Conservation (phyloP, 2,329 filamentous ascomycete species). For the Ceratocystis albifundus region DNA sequence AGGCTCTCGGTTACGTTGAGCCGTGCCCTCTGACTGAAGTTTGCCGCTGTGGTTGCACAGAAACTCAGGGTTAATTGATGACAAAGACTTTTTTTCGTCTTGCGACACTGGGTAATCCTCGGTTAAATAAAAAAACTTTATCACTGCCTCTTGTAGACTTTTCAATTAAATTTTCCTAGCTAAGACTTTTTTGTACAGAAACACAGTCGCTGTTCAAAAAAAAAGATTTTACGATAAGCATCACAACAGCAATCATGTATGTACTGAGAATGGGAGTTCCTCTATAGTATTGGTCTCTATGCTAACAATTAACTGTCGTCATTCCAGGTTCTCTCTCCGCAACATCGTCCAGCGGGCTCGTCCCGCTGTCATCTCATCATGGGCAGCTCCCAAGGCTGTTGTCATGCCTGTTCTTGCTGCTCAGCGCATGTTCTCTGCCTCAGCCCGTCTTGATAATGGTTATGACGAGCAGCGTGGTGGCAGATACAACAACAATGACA, state of each 20-base stretch:
- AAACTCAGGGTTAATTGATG: background rate
- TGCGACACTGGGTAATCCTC: slow-evolving; percentile 7
- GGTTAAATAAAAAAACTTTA: slow-evolving; percentile 7
- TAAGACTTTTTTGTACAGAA: background rate
- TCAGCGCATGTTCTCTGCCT: slow-evolving; percentile 17
- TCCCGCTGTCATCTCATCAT: slow-evolving; percentile 14
- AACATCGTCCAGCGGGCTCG: slow-evolving; percentile 20
- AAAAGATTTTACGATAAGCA: background rate
- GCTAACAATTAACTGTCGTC: background rate
- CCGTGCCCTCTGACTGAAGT: too few species aligned
- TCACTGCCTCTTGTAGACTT: background rate
- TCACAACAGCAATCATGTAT: background rate
- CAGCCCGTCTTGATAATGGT: background rate
- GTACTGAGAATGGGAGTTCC: background rate
- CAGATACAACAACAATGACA: slow-evolving; percentile 8
- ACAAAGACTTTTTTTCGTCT: background rate
- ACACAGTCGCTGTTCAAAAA: background rate
- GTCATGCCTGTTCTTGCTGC: background rate
- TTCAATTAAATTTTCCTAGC: background rate
- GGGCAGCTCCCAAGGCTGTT: slow-evolving; percentile 7
- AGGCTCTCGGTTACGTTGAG: too few species aligned
- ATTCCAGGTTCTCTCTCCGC: slow-evolving; percentile 19
- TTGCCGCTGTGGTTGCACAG: background rate
- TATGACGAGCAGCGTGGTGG: background rate
- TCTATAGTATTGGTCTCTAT: background rate